A percentile compares a stretch with the other conserved stretches of the same genome.
phyloP scores from a whole-genome alignment of 306 rosid species.

The Canavalia gladiata region DNA sequence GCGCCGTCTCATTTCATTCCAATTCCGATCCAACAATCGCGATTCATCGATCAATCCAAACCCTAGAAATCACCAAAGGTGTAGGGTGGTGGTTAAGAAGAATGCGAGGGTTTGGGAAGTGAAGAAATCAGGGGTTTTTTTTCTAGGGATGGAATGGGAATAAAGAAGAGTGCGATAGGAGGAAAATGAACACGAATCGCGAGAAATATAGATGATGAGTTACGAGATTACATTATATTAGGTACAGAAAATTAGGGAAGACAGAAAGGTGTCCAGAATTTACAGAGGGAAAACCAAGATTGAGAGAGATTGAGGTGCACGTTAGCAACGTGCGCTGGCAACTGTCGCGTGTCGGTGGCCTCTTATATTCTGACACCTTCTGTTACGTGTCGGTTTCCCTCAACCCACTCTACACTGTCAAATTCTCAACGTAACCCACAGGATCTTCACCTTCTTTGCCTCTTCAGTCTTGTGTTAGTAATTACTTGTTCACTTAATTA shows the following conservation, averaged over 20 bases:
- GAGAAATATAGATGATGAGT: background rate
- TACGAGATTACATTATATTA: conserved; percentile 1
- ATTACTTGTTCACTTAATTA: too few relatives aligned
- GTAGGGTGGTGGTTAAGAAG: too few relatives aligned
- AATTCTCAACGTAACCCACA: too few relatives aligned
- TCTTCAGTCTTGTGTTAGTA: too few relatives aligned
- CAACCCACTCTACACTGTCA: too few relatives aligned
- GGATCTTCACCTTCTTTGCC: too few relatives aligned
- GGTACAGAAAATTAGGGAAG: background rate
- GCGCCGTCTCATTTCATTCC: conserved; percentile 88
- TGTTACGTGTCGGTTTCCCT: background rate
- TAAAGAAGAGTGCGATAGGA: background rate
- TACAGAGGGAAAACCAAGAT: background rate
- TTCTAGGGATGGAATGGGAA: background rate
- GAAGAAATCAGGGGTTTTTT: background rate
- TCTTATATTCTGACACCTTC: conserved; percentile 16
- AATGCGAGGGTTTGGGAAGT: background rate
- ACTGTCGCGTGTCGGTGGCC: conserved; percentile 67
- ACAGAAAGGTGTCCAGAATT: background rate
- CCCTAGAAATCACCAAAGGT: conserved; percentile 16
- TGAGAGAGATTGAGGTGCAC: conserved; percentile 45
- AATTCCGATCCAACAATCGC: conserved; percentile 37
- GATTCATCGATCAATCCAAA: conserved; percentile 27
- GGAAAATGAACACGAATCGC: conserved; percentile 22
- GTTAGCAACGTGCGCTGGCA: conserved; percentile 55